Base-by-base conservation (phyloP, 2,329 filamentous ascomycete genomes). In the Beauveria australis region DNA sequence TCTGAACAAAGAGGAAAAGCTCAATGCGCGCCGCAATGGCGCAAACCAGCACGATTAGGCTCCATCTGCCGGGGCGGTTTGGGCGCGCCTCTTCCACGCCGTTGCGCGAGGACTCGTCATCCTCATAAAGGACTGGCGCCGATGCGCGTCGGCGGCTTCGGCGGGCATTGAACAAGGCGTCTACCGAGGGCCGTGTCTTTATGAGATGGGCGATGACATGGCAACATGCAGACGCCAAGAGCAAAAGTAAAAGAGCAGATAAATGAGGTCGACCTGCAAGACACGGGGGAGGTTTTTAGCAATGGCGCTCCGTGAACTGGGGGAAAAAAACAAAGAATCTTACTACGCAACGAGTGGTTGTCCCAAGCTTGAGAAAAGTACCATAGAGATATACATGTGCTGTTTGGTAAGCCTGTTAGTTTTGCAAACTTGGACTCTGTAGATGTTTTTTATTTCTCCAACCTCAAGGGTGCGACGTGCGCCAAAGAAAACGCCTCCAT, bases 331-430 rank as follows among this genome's bases (percentile, higher is more conserved):
- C 63, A n/a, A 10, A 18, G 22, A 40, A 24, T 16, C 70, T 60
- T 68, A 81, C 81, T 78, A 63, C 78, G 76, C 58, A 82, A 70
- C 22, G 77, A 78, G 65, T 81, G 79, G 44, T 74, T 74, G 61
- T 81, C 75, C 14, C 81, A 67, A 7, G 74, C 77, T 63, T 75
- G 71, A 3, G 74, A 76, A 16, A 81, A 72, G 71, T 79, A 82
- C 48, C 77, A 66, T 67, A 82, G 80, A 28, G 53, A 52, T 24
- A 33, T 7, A 5, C 57, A 9, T 2, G 58, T 37, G 6, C 58
- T 60, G 22, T 41, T 30, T 7, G 1, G 3, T 40, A 40, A 6
- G 41, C 5, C 18, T 26, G n/a, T 53, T 16, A 60, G 43, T 19
- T n/a, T 33, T 40, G 59, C 12, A 9, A 52, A 41, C 33, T 37